Conservation (phyloP, 2,329 filamentous ascomycete species). For the Didymella keratinophila region DNA sequence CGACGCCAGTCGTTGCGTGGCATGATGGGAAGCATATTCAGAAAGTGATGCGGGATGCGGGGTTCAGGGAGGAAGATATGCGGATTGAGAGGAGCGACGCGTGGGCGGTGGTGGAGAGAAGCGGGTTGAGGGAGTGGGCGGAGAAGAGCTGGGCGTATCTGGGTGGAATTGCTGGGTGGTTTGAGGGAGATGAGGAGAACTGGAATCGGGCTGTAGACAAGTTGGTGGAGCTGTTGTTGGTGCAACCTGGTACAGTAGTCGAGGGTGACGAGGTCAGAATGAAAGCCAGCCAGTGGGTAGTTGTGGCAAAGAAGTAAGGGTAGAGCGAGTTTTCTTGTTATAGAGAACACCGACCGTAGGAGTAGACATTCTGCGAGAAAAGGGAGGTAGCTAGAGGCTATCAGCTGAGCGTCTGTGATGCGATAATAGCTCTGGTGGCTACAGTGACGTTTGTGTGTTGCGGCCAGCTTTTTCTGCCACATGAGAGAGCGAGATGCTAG, state of each 20-base stretch:
- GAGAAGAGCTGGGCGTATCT: constrained; percentile 44
- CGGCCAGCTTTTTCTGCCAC: too few relatives aligned
- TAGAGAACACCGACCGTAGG: too few relatives aligned
- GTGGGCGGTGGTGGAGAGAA: constrained; percentile 27
- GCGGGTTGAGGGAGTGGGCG: constrained; percentile 33
- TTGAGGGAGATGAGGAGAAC: constrained; percentile 34
- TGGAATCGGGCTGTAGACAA: constrained; percentile 43
- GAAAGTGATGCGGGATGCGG: constrained; percentile 39
- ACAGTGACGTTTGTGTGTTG: too few relatives aligned
- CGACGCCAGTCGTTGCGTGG: constrained; percentile 35
- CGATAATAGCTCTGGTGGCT: too few relatives aligned
- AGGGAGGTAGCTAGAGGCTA: too few relatives aligned
- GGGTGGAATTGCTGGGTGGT: constrained; percentile 37
- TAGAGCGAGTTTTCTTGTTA: too few relatives aligned
- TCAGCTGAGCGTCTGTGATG: too few relatives aligned
- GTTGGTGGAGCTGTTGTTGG: constrained; percentile 30
- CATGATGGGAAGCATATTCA: constrained; percentile 38
- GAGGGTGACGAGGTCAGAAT: constrained; percentile 37
- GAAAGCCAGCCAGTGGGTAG: constrained; percentile 43
- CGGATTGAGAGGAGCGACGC: constrained; percentile 36
- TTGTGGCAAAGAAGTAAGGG: constrained; percentile 36
- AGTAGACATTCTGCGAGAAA: too few relatives aligned
- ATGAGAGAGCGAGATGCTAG: neutral
- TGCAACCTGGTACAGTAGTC: constrained; percentile 29
- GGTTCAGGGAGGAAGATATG: constrained; percentile 35